These are phyloP conservation scores for Pittosporum tobira DNA, from an alignment of 129 eudicot genomes.

Conservation along the genomic window DNA sequence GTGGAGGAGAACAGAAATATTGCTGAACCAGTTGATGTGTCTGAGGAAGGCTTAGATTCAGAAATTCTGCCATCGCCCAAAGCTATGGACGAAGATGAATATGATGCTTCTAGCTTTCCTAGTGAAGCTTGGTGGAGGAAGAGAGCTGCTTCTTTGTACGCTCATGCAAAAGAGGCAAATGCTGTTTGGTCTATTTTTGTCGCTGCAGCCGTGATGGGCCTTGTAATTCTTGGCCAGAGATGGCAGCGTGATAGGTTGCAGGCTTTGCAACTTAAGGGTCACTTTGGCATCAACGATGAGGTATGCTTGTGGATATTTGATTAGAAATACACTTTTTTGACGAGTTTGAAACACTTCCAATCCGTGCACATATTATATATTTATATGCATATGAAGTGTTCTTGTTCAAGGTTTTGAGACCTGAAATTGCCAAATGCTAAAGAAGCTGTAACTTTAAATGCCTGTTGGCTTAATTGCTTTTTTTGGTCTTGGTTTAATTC, in stretches of 20 bases:
- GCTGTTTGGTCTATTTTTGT: conserved; percentile 69
- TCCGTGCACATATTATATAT: neutral
- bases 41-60: too few relatives aligned
- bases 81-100: conserved; percentile 27
- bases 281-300: conserved; percentile 42
- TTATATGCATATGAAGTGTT: too few relatives aligned
- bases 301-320: conserved; percentile 28
- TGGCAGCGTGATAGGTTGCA: conserved; percentile 88
- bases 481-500: too few relatives aligned
- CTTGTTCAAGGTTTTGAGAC: too few relatives aligned
- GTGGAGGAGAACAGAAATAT: conserved; percentile 25
- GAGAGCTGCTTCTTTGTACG: conserved; percentile 44
- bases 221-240: conserved; percentile 55
- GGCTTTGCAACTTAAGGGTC: conserved; percentile 48
- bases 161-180: conserved; percentile 62
- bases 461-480: too few relatives aligned
- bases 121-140: conserved; percentile 74
- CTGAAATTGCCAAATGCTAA: too few relatives aligned
- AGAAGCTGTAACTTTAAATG: too few relatives aligned
- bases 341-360: neutral
- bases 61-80: conserved; percentile 18
- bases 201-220: conserved; percentile 86
- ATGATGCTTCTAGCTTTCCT: conserved; percentile 44
- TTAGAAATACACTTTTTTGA: neutral
- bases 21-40: conserved; percentile 24